phyloP scores from a whole-genome alignment of 257 asterid genomes.

The Agastache rugosa region DNA sequence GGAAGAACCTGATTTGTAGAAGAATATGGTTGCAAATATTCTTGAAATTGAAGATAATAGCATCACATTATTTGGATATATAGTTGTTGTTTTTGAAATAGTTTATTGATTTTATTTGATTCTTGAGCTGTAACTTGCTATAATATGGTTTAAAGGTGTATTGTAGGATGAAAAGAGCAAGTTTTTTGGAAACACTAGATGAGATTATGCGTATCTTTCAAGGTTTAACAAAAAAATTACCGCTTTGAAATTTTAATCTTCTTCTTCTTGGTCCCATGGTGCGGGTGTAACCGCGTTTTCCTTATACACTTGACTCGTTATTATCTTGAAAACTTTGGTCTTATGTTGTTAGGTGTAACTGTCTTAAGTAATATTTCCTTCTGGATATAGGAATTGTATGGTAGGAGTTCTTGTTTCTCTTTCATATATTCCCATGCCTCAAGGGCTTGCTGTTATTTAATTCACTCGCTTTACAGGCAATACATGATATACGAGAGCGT shows the following conservation, averaged over 20 bases:
- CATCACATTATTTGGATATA: neutral
- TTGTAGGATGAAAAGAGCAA: neutral
- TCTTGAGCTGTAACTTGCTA: conserved; percentile 25
- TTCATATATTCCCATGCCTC: conserved; percentile 19
- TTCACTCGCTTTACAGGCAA: conserved; percentile 52
- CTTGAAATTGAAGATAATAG: conserved; percentile 8
- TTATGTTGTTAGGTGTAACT: conserved; percentile 7
- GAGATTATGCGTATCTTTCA: neutral
- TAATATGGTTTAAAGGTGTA: neutral
- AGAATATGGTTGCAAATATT: neutral
- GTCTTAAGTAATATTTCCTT: neutral
- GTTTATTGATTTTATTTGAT: conserved; percentile 11
- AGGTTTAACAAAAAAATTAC: neutral
- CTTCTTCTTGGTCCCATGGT: conserved; percentile 1
- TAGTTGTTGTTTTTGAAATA: conserved; percentile 10
- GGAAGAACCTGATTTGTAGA: conserved; percentile 12
- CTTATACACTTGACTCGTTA: neutral
- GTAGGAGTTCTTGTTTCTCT: conserved; percentile 2
- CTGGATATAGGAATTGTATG: conserved; percentile 7
- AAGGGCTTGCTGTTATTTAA: conserved; percentile 22
- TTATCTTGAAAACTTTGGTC: conserved; percentile 3
- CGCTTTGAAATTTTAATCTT: neutral
- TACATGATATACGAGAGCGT: conserved; percentile 75
- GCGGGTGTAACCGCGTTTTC: neutral
- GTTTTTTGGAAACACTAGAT: neutral